phyloP scores from a whole-genome alignment of 1,284 basidiomycete genomes.

The Heterobasidion parviporum region DNA sequence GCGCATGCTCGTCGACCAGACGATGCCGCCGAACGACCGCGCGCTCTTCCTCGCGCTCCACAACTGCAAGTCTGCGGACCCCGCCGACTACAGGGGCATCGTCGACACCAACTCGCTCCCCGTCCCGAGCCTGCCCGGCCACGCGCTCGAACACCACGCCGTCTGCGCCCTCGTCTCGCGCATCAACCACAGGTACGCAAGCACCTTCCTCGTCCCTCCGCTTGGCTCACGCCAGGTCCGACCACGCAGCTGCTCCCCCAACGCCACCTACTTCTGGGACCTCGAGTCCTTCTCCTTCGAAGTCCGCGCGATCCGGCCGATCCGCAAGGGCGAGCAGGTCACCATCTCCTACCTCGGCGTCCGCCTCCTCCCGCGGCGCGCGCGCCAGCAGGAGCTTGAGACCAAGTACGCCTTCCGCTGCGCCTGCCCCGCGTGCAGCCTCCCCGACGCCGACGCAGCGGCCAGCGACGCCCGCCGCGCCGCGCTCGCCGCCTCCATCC shows the following conservation, averaged over 20 bases:
- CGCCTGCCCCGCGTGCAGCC: conserved; percentile 11
- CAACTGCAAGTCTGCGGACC: conserved; percentile 5
- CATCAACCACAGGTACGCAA: conserved; percentile 15
- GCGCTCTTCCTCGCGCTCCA: conserved; percentile 7
- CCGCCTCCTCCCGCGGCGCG: background rate
- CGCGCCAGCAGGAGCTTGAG: conserved; percentile 7
- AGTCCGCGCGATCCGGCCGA: conserved; percentile 11
- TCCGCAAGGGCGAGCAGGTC: conserved; percentile 9
- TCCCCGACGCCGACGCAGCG: conserved; percentile 3
- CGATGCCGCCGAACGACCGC: background rate
- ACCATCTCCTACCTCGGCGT: conserved; percentile 11
- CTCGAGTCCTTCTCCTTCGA: conserved; percentile 10
- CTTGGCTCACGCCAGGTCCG: background rate
- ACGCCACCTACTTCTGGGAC: conserved; percentile 10
- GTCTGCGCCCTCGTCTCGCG: conserved; percentile 13
- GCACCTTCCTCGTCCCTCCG: background rate
- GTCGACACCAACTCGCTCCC: conserved; percentile 14
- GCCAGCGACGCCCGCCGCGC: conserved; percentile 11
- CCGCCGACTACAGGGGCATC: conserved; percentile 7
- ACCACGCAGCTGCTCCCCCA: conserved; percentile 14
- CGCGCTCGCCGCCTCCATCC: conserved; percentile 8
- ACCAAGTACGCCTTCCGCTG: conserved; percentile 12
- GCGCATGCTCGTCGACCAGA: conserved; percentile 2
- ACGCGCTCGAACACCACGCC: conserved; percentile 4
- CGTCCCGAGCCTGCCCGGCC: conserved; percentile 8